phyloP scores from a whole-genome alignment of 1,139 yeast genomes.

The Pneumocystis oryctolagi region DNA sequence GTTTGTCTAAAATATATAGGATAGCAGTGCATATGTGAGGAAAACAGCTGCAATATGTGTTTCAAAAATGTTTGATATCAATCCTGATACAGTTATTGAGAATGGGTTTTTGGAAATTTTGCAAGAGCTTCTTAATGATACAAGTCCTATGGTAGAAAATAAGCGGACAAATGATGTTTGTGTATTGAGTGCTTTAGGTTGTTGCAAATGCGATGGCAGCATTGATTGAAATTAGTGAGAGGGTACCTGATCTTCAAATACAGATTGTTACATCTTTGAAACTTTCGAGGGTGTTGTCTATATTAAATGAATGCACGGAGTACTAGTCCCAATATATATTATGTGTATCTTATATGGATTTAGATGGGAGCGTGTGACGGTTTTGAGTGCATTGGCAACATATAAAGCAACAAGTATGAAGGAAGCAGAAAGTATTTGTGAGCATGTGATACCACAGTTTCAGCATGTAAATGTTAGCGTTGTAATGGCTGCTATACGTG shows the following conservation, averaged over 20 bases:
- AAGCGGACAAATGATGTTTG: not conserved
- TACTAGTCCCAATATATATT: conserved; percentile 2
- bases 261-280: conserved; percentile 31
- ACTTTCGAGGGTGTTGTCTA: conserved; percentile 54
- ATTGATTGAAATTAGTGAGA: conserved; percentile 62
- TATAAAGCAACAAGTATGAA: conserved; percentile 40
- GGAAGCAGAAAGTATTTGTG: conserved; percentile 77
- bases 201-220: conserved; percentile 87
- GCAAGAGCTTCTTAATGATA: conserved; percentile 58
- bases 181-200: conserved; percentile 7
- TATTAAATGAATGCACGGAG: conserved; percentile 92
- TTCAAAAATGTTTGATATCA: conserved; percentile 82
- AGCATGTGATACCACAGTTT: conserved; percentile 82
- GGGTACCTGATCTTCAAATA: conserved; percentile 42
- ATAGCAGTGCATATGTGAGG: conserved; percentile 92
- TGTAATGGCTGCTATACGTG: conserved; percentile 73
- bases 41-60: conserved; percentile 97
- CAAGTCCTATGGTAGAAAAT: conserved; percentile 78
- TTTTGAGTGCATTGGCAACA: conserved; percentile 65
- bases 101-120: conserved; percentile 69
- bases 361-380: conserved; percentile 84
- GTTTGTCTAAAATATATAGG: conserved; percentile 22
- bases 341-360: not conserved
- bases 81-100: conserved; percentile 66
- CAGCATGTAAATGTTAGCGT: conserved; percentile 97